Conservation (phyloP, 2,329 filamentous ascomycete species). For the Penicillium decumbens region DNA sequence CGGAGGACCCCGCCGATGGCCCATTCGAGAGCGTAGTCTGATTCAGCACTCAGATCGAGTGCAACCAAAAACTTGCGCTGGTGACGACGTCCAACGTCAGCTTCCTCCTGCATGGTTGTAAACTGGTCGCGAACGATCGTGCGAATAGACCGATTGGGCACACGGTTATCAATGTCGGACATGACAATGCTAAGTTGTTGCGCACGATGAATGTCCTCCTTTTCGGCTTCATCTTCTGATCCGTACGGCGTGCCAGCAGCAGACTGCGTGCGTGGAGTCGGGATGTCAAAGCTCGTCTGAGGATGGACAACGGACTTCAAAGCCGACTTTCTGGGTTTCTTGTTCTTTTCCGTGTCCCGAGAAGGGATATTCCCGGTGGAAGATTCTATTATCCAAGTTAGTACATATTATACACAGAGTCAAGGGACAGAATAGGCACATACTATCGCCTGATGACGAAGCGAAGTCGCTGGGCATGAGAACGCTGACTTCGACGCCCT, state of each 20-base stretch:
- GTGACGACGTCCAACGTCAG: constrained; percentile 70
- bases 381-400: constrained; percentile 11
- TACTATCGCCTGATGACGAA: constrained; percentile 74
- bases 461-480: constrained; percentile 40
- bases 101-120: constrained; percentile 63
- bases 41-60: constrained; percentile 89
- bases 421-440: constrained; percentile 3
- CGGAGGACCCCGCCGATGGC: constrained; percentile 91
- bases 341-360: constrained; percentile 43
- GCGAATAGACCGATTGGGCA: constrained; percentile 74
- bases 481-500: constrained; percentile 25
- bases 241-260: constrained; percentile 60
- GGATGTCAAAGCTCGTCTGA: constrained; percentile 71
- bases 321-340: constrained; percentile 31
- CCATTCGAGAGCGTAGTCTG: constrained; percentile 93
- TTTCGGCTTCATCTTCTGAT: constrained; percentile 80
- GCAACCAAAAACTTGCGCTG: constrained; percentile 92
- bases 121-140: constrained; percentile 91
- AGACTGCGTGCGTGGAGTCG: constrained; percentile 54
- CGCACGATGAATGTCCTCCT: constrained; percentile 78
- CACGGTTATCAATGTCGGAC: constrained; percentile 69
- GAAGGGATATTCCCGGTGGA: constrained; percentile 10
- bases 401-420: neutral
- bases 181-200: constrained; percentile 78
- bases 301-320: constrained; percentile 63